phyloP scores from a whole-genome alignment of 2,329 filamentous ascomycete species.

The Trichoderma sp. region DNA sequence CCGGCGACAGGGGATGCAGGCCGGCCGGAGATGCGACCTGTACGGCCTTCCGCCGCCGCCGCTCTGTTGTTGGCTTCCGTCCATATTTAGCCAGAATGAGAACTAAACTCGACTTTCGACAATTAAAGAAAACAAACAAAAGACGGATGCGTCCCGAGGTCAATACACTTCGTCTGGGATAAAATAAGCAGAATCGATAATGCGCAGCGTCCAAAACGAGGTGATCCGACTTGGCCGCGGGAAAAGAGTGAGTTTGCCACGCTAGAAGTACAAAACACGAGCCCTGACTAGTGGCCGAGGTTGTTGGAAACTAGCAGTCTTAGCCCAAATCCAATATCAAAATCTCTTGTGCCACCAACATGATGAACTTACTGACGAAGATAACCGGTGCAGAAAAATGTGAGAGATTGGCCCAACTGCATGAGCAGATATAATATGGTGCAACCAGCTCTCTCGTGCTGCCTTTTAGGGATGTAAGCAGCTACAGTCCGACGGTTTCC shows the following conservation, averaged over 20 bases:
- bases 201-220: neutral
- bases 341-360: neutral
- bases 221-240: neutral
- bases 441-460: neutral
- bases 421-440: neutral
- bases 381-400: neutral
- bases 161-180: neutral
- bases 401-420: neutral
- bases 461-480: neutral
- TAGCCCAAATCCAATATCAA: constrained; percentile 3
- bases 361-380: neutral
- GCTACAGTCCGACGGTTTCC: too few species aligned
- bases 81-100: neutral
- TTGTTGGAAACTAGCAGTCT: neutral
- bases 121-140: neutral
- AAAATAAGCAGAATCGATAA: neutral
- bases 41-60: constrained; percentile 49
- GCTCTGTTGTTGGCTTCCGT: constrained; percentile 14
- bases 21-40: constrained; percentile 61
- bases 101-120: neutral
- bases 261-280: constrained; percentile 5
- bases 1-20: constrained; percentile 60
- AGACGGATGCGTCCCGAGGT: neutral
- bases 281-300: constrained; percentile 2
- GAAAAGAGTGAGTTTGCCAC: constrained; percentile 4